A percentile compares a stretch with the other conserved stretches of the same genome.
Conservation (phyloP, 106 monocot genomes). For the Dioscorea dumetorum region DNA sequence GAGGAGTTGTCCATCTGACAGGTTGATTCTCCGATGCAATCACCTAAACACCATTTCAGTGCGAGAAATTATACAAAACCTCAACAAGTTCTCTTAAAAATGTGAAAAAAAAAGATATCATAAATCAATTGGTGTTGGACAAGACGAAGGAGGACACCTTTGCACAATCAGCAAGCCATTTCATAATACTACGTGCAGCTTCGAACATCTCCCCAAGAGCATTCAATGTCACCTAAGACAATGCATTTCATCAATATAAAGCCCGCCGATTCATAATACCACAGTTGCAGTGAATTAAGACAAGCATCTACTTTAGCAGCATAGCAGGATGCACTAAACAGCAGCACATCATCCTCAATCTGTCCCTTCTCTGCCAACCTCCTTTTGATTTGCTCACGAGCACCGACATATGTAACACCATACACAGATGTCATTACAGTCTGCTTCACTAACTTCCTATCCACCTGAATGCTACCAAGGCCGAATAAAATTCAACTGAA, state of each 20-base stretch:
- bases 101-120: too few species aligned
- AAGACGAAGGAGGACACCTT: slow-evolving; percentile 36
- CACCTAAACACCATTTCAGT: background rate
- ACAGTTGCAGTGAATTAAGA: background rate
- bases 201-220: slow-evolving; percentile 89
- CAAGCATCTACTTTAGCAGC: slow-evolving; percentile 60
- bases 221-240: slow-evolving; percentile 59
- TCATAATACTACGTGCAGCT: slow-evolving; percentile 83
- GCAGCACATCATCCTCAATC: slow-evolving; percentile 56
- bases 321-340: slow-evolving; percentile 79
- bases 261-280: too few species aligned
- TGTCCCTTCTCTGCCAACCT: slow-evolving; percentile 72
- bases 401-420: slow-evolving; percentile 94
- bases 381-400: slow-evolving; percentile 84
- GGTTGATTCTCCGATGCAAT: slow-evolving; percentile 58
- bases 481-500: slow-evolving; percentile 17
- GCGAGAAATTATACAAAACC: background rate
- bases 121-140: too few species aligned
- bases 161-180: slow-evolving; percentile 84
- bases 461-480: slow-evolving; percentile 82
- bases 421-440: slow-evolving; percentile 98
- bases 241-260: background rate
- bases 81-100: background rate
- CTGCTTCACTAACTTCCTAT: slow-evolving; percentile 89
- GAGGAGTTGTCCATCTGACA: slow-evolving; percentile 67